Evolutionary conservation across 192 early-diverging fungal species (phyloP).

Genomic region (Backusella macrospora): DNA sequence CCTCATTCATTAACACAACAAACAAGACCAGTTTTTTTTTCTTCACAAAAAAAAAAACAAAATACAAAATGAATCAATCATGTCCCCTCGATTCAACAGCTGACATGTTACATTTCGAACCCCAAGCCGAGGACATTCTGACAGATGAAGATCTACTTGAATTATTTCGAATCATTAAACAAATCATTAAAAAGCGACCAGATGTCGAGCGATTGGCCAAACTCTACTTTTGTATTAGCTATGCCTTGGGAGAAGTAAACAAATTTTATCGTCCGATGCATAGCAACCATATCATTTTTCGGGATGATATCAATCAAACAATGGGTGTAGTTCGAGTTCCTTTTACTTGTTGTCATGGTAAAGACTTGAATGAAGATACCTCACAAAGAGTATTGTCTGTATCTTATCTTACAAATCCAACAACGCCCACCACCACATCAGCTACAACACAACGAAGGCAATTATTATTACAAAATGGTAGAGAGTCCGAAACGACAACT

Average conservation of each 20-base stretch:
- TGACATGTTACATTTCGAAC: slow-evolving; percentile 26
- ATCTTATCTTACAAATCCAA: slow-evolving; percentile 5
- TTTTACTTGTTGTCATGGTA: neutral
- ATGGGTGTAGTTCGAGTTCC: neutral
- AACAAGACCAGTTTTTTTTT: neutral
- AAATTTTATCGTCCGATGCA: slow-evolving; percentile 28
- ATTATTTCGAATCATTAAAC: slow-evolving; percentile 39
- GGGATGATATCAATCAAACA: slow-evolving; percentile 12
- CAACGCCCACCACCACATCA: neutral
- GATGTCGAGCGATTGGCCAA: slow-evolving; percentile 34
- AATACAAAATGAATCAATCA: neutral
- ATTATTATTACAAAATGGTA: no score
- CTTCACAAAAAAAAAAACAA: neutral
- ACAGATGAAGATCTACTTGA: slow-evolving; percentile 40
- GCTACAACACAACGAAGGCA: neutral
- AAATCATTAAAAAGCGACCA: slow-evolving; percentile 32
- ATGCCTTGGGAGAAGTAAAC: slow-evolving; percentile 34
- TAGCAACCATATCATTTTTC: slow-evolving; percentile 27
- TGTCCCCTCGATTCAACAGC: neutral
- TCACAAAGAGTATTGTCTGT: slow-evolving; percentile 3
- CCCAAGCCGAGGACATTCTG: slow-evolving; percentile 38
- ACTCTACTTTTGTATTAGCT: slow-evolving; percentile 34
- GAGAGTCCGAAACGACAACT: neutral
- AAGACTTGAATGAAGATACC: neutral
- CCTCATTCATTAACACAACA: neutral